Conservation (phyloP, 495 filamentous ascomycete species). For the Friedmanniomyces simplex region DNA sequence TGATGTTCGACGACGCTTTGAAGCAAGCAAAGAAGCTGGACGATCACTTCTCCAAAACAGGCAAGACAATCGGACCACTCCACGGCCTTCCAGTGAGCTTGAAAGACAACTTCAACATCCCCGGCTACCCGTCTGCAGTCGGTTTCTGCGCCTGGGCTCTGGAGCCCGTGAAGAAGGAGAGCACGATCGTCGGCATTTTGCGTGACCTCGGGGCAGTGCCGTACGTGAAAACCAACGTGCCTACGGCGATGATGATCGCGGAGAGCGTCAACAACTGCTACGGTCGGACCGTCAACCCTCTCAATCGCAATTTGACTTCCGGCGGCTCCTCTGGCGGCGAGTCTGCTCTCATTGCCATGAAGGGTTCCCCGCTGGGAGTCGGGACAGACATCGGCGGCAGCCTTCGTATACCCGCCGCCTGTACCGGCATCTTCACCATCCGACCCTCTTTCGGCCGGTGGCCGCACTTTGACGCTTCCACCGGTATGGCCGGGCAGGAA, state of each 20-base stretch:
- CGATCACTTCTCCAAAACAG: slow-evolving; percentile 24
- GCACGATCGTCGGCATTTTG: slow-evolving; percentile 28
- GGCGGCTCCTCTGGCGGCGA: slow-evolving; percentile 60
- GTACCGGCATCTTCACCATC: slow-evolving; percentile 54
- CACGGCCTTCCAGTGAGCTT: slow-evolving; percentile 29
- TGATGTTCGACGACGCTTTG: slow-evolving; percentile 53
- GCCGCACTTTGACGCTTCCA: slow-evolving; percentile 32
- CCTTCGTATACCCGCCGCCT: slow-evolving; percentile 53
- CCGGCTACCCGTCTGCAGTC: slow-evolving; percentile 14
- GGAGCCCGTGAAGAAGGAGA: slow-evolving; percentile 21
- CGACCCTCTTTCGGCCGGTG: slow-evolving; percentile 50
- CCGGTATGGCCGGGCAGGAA: slow-evolving; percentile 41
- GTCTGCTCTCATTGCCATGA: slow-evolving; percentile 40
- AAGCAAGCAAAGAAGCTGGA: slow-evolving; percentile 50
- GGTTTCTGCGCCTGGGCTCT: slow-evolving; percentile 27
- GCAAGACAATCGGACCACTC: slow-evolving; percentile 36
- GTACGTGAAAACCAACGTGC: slow-evolving; percentile 36
- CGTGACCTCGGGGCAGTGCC: slow-evolving; percentile 31
- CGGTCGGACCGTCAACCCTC: slow-evolving; percentile 42
- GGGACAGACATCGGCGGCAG: slow-evolving; percentile 43
- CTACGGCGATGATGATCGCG: slow-evolving; percentile 24
- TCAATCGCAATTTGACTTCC: slow-evolving; percentile 44
- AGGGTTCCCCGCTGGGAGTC: slow-evolving; percentile 33
- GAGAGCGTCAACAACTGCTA: slow-evolving; percentile 20
- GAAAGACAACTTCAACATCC: slow-evolving; percentile 33